Base-by-base conservation (phyloP, 1,284 basidiomycete species). In the Irpex lacteus region DNA sequence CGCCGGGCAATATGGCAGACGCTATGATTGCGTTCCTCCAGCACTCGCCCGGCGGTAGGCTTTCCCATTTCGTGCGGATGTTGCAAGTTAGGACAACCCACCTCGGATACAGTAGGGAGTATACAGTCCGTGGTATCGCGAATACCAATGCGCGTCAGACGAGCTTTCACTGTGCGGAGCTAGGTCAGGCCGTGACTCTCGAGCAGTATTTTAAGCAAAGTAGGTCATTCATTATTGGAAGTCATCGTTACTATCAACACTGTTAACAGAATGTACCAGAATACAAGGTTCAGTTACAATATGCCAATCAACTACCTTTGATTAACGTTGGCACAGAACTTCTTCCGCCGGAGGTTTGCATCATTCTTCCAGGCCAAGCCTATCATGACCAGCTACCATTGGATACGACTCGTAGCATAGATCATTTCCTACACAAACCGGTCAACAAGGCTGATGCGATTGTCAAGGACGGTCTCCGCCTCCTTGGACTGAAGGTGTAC, bases 141-240 rank as follows among this genome's bases (percentile, higher is more conserved):
- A 70, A 71, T 4, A 78, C 73, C 9, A 80, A 81, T 0, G 83
- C 90, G 1, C 66, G 69, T 2, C 77, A 80, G 40, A 80, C 79
- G 0, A 73, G 65, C 8, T 90, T 92, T 68, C 67, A 80, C 5
- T 86, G 84, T 62, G 77, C 80, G 4, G 84, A 90, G 68, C 73
- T 82, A 26, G 82, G 81, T 6, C 70, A 36, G 74, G 77, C 75
- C 0, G 77, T 90, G 8, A 81, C 83, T 0, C 86, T 92, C 1
- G 83, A 87, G 65, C 69, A 84, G 2, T 92, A 85, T 70, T 92
- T 89, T 73, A 70, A 76, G 49, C 77, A 70, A 67, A 88, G 90
- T 91, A 70, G 60, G 81, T 73, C 18, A 32, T 18, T 32, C 50
- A 55, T 38, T 13, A 8, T 36, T 44, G 7, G 18, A 1, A 34